A percentile compares a stretch with the other conserved stretches of the same genome.
Evolutionary conservation across 305 asterid genomes (phyloP).

Genomic region (Fraxinus paxiana): DNA sequence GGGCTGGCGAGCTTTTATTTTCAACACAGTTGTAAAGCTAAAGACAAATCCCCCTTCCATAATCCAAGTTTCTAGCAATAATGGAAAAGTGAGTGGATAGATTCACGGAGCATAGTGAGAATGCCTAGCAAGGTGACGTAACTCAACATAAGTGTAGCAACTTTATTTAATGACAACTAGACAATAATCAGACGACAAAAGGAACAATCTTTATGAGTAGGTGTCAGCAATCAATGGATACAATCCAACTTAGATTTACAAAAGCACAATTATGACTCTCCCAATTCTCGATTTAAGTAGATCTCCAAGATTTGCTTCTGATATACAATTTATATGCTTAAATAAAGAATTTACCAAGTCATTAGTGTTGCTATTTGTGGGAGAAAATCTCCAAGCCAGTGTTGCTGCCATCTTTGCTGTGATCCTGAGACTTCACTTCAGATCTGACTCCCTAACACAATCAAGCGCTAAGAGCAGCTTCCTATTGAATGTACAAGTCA

Average conservation of each 20-base stretch:
- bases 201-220: neutral
- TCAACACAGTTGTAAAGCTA: neutral
- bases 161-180: neutral
- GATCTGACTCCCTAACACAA: conserved; percentile 43
- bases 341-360: conserved; percentile 48
- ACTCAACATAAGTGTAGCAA: neutral
- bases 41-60: neutral
- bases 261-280: neutral
- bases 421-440: conserved; percentile 43
- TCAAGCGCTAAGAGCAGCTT: conserved; percentile 32
- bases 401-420: conserved; percentile 69
- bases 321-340: neutral
- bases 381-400: conserved; percentile 65
- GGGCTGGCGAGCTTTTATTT: neutral
- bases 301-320: conserved; percentile 8
- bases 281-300: conserved; percentile 7
- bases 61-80: neutral
- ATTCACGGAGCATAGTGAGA: neutral
- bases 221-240: conserved; percentile 2
- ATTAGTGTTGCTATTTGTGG: conserved; percentile 59
- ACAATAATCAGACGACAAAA: conserved; percentile 9
- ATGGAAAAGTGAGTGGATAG: neutral
- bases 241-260: conserved; percentile 6
- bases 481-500: conserved; percentile 35
- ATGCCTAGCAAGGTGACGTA: neutral